Evolutionary conservation across 2,329 filamentous ascomycete species (phyloP), one percentile per base, ranked within the genome.

Genomic region (Curvularia verruculosa): DNA sequence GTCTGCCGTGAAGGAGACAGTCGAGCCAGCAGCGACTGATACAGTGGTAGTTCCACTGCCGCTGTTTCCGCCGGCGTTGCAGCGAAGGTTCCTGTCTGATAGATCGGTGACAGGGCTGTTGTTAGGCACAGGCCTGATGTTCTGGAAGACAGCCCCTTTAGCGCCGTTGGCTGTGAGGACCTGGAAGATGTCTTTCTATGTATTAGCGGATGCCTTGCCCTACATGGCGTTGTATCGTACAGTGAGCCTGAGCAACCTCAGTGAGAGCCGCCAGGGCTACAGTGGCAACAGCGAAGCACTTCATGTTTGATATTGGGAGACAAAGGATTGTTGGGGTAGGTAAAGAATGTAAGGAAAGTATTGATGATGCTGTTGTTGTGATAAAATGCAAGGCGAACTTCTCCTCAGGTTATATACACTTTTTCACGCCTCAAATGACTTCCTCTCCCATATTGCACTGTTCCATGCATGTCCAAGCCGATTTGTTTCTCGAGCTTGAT

Each of bases 101-200:
- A 77, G 66, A 7, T 60, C 65, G 12, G 69, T 76, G 21, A 77
- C 74, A 5, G 75, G 75, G 10, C 68, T 72, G 65, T 77, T 76
- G 65, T 77, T 77, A 3, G 74, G 73, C 52, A 77, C 76, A 15
- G 59, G 67, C n/a, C 75, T 65, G 45, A 77, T 66, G 59, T 76
- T 74, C 56, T 77, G 73, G 54, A 72, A 75, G 10, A 65, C 61
- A 18, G 58, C 68, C 36, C 73, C 74, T 58, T 75, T 73, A 10
- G 53, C 59, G 31, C 73, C 73, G 56, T 76, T 76, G 26, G 73
- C 71, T n/a, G 69, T 75, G 6, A 77, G 64, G 60, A 61, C 66
- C 48, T 77, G 65, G 69, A 77, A 77, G 45, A 75, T 76, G 60
- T 77, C 74, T 77, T 39, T 49, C 5, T 15, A 19, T 7, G 1